A percentile compares a stretch with the other conserved stretches of the same genome.
Conservation (phyloP, 2,329 filamentous ascomycete genomes). For the Moelleriella libera region DNA sequence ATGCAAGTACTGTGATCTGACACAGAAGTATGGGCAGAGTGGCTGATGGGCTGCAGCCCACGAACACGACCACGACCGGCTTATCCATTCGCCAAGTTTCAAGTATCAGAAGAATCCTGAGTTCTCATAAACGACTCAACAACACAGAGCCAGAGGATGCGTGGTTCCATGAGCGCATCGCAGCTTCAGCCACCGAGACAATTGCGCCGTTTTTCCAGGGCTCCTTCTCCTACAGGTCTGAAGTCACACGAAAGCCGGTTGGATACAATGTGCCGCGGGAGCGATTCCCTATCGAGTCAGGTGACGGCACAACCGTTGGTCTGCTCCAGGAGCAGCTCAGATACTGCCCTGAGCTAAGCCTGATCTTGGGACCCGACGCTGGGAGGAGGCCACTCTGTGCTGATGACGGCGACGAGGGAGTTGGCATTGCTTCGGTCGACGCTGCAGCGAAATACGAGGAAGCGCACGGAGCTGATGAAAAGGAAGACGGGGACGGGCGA, state of each 20-base stretch:
- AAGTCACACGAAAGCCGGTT: slow-evolving; percentile 35
- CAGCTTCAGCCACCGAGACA: slow-evolving; percentile 16
- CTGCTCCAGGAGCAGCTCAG: slow-evolving; percentile 33
- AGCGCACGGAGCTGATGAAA: background rate
- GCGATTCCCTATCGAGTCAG: slow-evolving; percentile 23
- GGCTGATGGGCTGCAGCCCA: slow-evolving; percentile 21
- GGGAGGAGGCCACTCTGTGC: slow-evolving; percentile 22
- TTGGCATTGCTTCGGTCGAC: background rate
- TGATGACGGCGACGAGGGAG: background rate
- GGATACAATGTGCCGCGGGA: slow-evolving; percentile 37
- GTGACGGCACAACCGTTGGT: slow-evolving; percentile 29
- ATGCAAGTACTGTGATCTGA: slow-evolving; percentile 11
- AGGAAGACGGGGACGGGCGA: background rate
- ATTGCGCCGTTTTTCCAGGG: slow-evolving; percentile 27
- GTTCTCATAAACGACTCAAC: slow-evolving; percentile 34
- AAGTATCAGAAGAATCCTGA: slow-evolving; percentile 31
- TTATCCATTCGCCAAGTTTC: slow-evolving; percentile 38
- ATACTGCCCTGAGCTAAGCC: slow-evolving; percentile 41
- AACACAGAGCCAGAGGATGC: slow-evolving; percentile 37
- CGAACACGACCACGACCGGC: slow-evolving; percentile 39
- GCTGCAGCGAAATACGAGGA: background rate
- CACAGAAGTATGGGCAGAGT: slow-evolving; percentile 6
- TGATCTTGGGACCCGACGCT: slow-evolving; percentile 43
- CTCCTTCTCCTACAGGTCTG: slow-evolving; percentile 33
- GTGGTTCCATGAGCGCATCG: slow-evolving; percentile 37